A percentile compares a stretch with the other conserved stretches of the same genome.
Evolutionary conservation across 495 filamentous ascomycete species (phyloP).

Genomic region (Evernia prunastri): DNA sequence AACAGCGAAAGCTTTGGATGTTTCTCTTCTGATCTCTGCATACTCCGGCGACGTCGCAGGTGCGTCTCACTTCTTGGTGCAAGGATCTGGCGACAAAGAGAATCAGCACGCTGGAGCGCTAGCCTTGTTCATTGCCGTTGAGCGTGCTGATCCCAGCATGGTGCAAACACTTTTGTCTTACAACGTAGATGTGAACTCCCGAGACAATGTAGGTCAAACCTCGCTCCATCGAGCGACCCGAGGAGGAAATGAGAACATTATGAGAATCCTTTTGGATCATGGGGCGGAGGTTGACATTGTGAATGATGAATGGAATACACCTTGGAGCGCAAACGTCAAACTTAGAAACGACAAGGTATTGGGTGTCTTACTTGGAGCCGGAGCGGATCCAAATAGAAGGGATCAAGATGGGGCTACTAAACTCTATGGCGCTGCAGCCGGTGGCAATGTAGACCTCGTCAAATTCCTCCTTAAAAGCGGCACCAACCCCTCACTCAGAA

Average conservation of each 20-base stretch:
- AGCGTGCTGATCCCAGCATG: not conserved
- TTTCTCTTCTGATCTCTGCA: slow-evolving; percentile 12
- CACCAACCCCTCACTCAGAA: slow-evolving; percentile 23
- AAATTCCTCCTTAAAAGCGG: slow-evolving; percentile 23
- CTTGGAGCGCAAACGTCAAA: slow-evolving; percentile 24
- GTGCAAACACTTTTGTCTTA: not conserved
- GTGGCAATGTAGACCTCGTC: slow-evolving; percentile 16
- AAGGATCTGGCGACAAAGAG: slow-evolving; percentile 11
- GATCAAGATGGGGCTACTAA: slow-evolving; percentile 16
- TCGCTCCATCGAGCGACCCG: slow-evolving; percentile 21
- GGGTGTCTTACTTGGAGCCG: slow-evolving; percentile 20
- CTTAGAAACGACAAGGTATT: slow-evolving; percentile 13
- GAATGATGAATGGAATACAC: slow-evolving; percentile 23
- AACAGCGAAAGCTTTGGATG: slow-evolving; percentile 10
- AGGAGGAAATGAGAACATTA: slow-evolving; percentile 12
- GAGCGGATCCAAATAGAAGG: slow-evolving; percentile 22
- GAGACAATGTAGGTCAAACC: slow-evolving; percentile 67
- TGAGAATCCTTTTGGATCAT: slow-evolving; percentile 15
- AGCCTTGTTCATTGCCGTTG: slow-evolving; percentile 2
- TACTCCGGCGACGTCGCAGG: slow-evolving; percentile 10
- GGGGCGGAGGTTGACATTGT: slow-evolving; percentile 14
- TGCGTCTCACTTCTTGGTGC: slow-evolving; percentile 5
- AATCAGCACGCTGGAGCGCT: slow-evolving; percentile 8
- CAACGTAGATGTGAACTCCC: slow-evolving; percentile 49
- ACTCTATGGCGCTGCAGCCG: slow-evolving; percentile 23